Percentiles rank a stretch among this genome's conserved stretches.
These are phyloP conservation scores for Dunaliella sp. DNA, from an alignment of 139 green algal species.

Conservation along the genomic window DNA sequence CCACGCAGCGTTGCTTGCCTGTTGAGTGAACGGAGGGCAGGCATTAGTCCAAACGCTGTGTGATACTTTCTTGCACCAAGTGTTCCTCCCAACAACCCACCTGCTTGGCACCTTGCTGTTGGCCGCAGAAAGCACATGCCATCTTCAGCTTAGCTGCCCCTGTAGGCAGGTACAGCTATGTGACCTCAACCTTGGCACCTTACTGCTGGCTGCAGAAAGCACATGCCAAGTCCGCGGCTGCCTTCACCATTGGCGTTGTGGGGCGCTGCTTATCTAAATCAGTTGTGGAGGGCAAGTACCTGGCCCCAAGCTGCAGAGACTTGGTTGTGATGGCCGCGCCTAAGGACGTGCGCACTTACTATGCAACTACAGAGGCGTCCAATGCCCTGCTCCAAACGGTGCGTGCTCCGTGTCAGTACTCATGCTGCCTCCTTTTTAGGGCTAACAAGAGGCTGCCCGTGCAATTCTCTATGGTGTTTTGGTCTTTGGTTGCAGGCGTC, in stretches of 20 bases:
- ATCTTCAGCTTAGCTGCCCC: too few relatives aligned
- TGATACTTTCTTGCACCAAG: too few relatives aligned
- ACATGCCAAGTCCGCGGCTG: conserved; percentile 30
- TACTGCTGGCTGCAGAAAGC: conserved; percentile 29
- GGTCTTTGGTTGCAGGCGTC: too few relatives aligned
- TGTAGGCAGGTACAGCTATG: too few relatives aligned
- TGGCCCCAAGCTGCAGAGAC: conserved; percentile 31
- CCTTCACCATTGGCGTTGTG: conserved; percentile 67
- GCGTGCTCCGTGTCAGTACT: not conserved
- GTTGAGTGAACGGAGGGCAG: too few relatives aligned
- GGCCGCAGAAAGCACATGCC: conserved; percentile 28
- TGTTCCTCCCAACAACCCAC: too few relatives aligned
- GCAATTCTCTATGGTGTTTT: too few relatives aligned
- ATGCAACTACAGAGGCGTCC: conserved; percentile 43
- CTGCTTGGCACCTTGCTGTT: too few relatives aligned
- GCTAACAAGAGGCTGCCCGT: too few relatives aligned
- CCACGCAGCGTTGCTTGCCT: too few relatives aligned
- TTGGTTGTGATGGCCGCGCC: conserved; percentile 72
- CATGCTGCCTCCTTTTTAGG: not conserved
- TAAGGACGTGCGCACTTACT: conserved; percentile 53
- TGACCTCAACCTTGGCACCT: too few relatives aligned
- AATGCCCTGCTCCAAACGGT: conserved; percentile 38
- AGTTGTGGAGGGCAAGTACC: conserved; percentile 44
- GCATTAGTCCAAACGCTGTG: too few relatives aligned
- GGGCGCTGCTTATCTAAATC: conserved; percentile 76